Evolutionary conservation across 2,329 filamentous ascomycete genomes (phyloP), one percentile per base, ranked within the genome.

Genomic region (Ophiostoma fasciatum): DNA sequence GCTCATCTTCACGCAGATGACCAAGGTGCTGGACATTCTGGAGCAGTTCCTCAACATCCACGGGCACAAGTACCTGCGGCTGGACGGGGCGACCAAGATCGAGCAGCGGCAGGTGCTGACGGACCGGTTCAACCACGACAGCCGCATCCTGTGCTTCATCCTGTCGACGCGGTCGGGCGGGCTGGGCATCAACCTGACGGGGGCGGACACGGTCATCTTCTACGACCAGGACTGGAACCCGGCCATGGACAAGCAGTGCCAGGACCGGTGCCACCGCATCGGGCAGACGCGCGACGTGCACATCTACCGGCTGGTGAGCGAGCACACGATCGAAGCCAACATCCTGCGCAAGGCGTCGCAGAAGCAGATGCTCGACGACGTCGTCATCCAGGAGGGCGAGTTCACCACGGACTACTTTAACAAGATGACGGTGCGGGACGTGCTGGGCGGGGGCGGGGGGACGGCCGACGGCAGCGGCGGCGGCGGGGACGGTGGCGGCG

Each of bases 191-290:
- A 98, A 98, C 49, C 66, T 98, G 29, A 96, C 88, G 0, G 90
- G 90, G 33, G 90, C 90, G 5, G 90, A 96, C 55, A 94, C 87
- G 0, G 90, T 98, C 49, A 94, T 98, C 46, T 98, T 98, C 57
- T 98, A 96, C 58, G 90, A 98, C 51, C 77, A 96, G 41, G 90
- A 98, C 54, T 98, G 92, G 92, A 98, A 98, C 50, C 90, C 90
- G 0, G 90, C 92, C 35, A 98, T 98, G 90, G 90, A 98, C 62
- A 94, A 94, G 57, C 90, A 98, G 57, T 98, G 90, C 50, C 92
- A 98, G 59, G 92, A 98, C 55, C 75, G 90, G 49, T 92, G 84
- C 49, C 90, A 98, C 60, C 83, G 90, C 46, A 98, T 98, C 46
- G 90, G 90, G 2, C 90, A 98, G 57, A 96, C 90, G 1, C 78